phyloP scores from a whole-genome alignment of 1,139 yeast genomes.

The Geotrichum aggregatum region DNA sequence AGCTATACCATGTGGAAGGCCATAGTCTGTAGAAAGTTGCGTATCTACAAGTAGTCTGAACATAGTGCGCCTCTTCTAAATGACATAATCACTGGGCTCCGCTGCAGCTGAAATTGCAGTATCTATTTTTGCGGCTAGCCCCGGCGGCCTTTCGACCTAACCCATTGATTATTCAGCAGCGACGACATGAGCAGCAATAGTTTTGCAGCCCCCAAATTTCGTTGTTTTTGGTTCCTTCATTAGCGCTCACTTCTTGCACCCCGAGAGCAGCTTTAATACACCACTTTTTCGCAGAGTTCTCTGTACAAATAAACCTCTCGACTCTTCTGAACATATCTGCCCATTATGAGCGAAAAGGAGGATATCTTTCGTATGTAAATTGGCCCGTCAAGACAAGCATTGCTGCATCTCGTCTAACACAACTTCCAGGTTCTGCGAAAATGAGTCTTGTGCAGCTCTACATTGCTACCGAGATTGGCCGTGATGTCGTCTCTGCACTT shows the following conservation, averaged over 20 bases:
- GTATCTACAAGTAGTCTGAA: too few relatives aligned
- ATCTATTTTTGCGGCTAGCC: too few relatives aligned
- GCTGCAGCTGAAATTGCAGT: too few relatives aligned
- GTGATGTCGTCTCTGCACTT: conserved; percentile 79
- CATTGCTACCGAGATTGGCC: conserved; percentile 83
- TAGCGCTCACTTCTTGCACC: conserved; percentile 1
- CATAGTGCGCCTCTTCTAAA: too few relatives aligned
- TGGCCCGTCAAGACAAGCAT: background rate
- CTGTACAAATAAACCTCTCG: background rate
- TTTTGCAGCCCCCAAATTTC: conserved; percentile 9
- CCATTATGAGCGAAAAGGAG: conserved; percentile 22
- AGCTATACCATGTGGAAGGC: too few relatives aligned
- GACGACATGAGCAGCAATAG: conserved; percentile 5
- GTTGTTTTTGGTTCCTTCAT: conserved; percentile 6
- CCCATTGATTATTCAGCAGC: background rate
- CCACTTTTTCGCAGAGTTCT: background rate
- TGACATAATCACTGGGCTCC: too few relatives aligned
- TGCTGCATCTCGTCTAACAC: conserved; percentile 4
- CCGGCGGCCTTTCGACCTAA: background rate
- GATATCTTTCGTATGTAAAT: conserved; percentile 27
- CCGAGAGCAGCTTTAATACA: background rate
- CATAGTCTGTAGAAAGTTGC: too few relatives aligned
- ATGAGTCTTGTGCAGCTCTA: conserved; percentile 91
- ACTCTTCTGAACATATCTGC: background rate
- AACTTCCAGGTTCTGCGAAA: conserved; percentile 67